Evolutionary conservation across 306 rosid genomes (phyloP), one percentile per base, ranked within the genome.

Genomic region (Delonix regia): DNA sequence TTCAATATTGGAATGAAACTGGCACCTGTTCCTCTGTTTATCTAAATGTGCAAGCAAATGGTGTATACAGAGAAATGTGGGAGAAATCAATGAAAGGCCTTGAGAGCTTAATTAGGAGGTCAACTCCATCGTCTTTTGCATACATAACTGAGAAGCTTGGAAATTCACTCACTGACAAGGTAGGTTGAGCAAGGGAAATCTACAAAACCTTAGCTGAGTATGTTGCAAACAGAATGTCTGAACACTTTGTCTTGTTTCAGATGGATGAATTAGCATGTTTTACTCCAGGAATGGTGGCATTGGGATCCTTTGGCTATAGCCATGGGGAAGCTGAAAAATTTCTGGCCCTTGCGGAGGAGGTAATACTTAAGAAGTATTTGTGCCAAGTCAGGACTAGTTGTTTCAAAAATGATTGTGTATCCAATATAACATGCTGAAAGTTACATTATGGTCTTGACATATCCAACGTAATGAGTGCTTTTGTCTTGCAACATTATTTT

Each of bases 181-280:
- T 89, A 52, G 53, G 55, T 21, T 80, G 75, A 81, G 36, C 38
- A 81, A 64, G 16, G n/a, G 51, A 69, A 69, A 36, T 75, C 44
- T 66, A 15, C 63, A 28, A 49, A 67, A 6, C 27, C 15, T 71
- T 61, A 64, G 70, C 49, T 59, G 28, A 41, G 60, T 39, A 77
- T 61, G 25, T 42, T 73, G 61, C 30, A 56, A 53, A 76, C 76
- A 76, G 63, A 25, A 74, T 75, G 6, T 73, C 38, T 71, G 25
- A 62, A 49, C 28, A 62, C 57, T 42, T 75, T 67, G 2, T 78
- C 30, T 69, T 62, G 74, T 75, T 85, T 78, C 73, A 89, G 93
- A 89, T 89, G 93, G 93, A 89, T 78, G 93, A 89, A 80, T 85
- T 89, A 78, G 93, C 93, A n/a, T 89, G 93, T 80, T 89, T 89